phyloP scores from a whole-genome alignment of 176 grass and related monocot genomes.

The Carex myosuroides region DNA sequence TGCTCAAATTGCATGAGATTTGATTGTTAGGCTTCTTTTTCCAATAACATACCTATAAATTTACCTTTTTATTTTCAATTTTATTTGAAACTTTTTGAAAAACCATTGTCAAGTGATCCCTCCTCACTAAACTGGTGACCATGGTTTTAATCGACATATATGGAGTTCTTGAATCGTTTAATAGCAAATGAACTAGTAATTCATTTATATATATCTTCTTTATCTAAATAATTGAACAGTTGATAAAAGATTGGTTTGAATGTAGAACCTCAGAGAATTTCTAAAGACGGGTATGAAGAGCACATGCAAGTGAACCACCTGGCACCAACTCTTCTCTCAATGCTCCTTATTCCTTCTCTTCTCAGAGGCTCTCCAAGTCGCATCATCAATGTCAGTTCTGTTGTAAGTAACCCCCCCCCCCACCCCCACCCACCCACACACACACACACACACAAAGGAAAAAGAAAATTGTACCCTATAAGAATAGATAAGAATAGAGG shows the following conservation, averaged over 20 bases:
- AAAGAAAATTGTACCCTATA: not conserved
- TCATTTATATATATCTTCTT: not conserved
- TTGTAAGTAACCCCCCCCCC: constrained; percentile 48
- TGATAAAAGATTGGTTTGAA: not conserved
- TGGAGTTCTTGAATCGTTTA: not conserved
- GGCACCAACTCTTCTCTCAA: constrained; percentile 64
- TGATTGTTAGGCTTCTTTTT: too few relatives aligned
- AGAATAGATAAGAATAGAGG: not conserved
- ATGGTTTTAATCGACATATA: not conserved
- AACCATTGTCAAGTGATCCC: too few relatives aligned
- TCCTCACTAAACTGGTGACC: not conserved
- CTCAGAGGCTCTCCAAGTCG: constrained; percentile 85
- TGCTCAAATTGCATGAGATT: too few relatives aligned
- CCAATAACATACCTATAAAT: too few relatives aligned
- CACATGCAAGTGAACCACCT: constrained; percentile 99
- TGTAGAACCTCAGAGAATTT: constrained; percentile 75
- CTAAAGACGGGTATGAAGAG: constrained; percentile 89
- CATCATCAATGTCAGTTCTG: constrained; percentile 93
- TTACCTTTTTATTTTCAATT: too few relatives aligned
- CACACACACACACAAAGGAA: not conserved
- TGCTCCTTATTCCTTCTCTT: constrained; percentile 97
- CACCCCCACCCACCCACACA: not conserved
- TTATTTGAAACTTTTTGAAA: too few relatives aligned
- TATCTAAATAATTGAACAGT: not conserved
- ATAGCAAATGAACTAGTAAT: not conserved